These are phyloP conservation scores for Podospora anserina DNA, from an alignment of 495 filamentous ascomycete genomes.

Conservation along the genomic window DNA sequence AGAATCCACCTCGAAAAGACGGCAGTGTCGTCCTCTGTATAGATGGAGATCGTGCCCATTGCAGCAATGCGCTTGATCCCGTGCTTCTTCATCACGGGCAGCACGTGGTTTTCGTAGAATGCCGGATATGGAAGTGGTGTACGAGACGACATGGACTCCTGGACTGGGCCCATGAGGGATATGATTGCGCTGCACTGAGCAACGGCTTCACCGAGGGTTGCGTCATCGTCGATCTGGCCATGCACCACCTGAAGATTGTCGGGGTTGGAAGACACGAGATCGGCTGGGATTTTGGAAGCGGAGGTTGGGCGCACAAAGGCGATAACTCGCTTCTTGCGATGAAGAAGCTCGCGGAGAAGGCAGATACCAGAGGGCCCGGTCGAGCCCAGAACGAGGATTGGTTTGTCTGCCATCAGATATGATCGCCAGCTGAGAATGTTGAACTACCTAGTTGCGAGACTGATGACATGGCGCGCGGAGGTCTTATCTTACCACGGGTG, in stretches of 20 bases:
- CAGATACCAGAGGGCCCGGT: constrained; percentile 25
- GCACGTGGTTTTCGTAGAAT: constrained; percentile 16
- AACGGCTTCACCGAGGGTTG: constrained; percentile 13
- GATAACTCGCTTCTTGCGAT: constrained; percentile 18
- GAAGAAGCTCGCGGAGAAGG: constrained; percentile 24
- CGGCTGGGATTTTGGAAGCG: constrained; percentile 24
- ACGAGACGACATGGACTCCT: not conserved
- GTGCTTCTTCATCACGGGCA: constrained; percentile 21
- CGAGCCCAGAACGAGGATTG: constrained; percentile 22
- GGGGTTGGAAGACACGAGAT: constrained; percentile 14
- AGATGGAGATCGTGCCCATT: constrained; percentile 20
- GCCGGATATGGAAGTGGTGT: constrained; percentile 1
- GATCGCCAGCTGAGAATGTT: not conserved
- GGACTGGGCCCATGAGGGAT: constrained; percentile 24
- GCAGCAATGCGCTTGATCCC: constrained; percentile 19
- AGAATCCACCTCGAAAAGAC: constrained; percentile 4
- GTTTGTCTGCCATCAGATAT: not conserved
- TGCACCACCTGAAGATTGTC: constrained; percentile 19
- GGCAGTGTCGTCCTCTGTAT: not conserved
- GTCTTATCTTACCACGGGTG: no score
- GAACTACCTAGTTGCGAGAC: no score
- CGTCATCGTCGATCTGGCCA: constrained; percentile 15
- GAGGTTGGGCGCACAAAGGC: constrained; percentile 14
- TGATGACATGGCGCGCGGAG: no score
- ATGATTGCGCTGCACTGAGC: constrained; percentile 11